A percentile compares a stretch with the other conserved stretches of the same genome.
These are phyloP conservation scores for Juncus inflexus DNA, from an alignment of 176 grass and related monocot genomes.

Conservation along the genomic window DNA sequence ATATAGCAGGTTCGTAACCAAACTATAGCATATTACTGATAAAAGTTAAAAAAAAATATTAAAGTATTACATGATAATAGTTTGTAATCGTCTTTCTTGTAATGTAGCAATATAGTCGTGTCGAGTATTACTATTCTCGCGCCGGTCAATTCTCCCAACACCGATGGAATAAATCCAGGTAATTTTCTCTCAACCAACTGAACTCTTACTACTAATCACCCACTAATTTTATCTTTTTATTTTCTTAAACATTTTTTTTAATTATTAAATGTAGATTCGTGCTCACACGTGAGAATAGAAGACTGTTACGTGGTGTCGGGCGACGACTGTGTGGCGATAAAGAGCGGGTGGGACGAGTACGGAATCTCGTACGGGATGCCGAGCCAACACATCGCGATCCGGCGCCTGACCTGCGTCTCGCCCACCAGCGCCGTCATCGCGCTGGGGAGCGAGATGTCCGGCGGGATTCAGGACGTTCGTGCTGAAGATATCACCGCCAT, in stretches of 20 bases:
- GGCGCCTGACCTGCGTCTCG: conserved; percentile 67
- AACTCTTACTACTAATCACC: too few species aligned
- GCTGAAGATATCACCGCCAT: conserved; percentile 80
- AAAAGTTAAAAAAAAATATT: too few species aligned
- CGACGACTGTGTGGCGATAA: conserved; percentile 95
- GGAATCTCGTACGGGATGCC: conserved; percentile 83
- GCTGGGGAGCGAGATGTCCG: conserved; percentile 97
- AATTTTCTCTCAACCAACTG: background rate
- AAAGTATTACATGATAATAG: too few species aligned
- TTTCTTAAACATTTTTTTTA: background rate
- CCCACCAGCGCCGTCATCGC: conserved; percentile 85
- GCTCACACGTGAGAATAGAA: conserved; percentile 76
- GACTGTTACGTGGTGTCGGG: conserved; percentile 96
- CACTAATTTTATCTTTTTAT: background rate
- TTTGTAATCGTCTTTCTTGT: background rate
- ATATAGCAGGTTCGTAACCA: conserved; percentile 52
- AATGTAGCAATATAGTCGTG: conserved; percentile 57
- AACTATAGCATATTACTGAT: too few species aligned
- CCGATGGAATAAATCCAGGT: conserved; percentile 91
- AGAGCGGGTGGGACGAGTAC: conserved; percentile 98
- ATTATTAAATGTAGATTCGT: conserved; percentile 47
- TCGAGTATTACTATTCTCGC: conserved; percentile 75
- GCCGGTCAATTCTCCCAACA: conserved; percentile 71
- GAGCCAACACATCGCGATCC: conserved; percentile 66
- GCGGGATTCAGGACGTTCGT: conserved; percentile 77